Conservation (phyloP, 2,329 filamentous ascomycete genomes). For the Trichophyton verrucosum region DNA sequence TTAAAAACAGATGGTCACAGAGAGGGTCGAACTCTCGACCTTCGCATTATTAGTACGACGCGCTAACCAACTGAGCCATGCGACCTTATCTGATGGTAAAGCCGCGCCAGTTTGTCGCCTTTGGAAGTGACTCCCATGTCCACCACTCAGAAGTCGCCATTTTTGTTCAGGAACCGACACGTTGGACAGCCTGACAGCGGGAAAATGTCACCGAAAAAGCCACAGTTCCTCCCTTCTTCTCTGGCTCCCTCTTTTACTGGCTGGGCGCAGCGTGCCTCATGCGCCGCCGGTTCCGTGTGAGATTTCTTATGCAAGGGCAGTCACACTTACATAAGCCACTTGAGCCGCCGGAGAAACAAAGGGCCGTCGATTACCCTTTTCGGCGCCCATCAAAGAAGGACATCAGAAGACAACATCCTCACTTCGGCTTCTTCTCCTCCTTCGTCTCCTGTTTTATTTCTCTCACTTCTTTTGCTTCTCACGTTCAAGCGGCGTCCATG, state of each 20-base stretch:
- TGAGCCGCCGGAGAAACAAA: neutral
- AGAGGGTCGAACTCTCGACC: conserved; percentile 11
- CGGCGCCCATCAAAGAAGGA: neutral
- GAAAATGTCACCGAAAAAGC: neutral
- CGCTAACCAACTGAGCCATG: conserved; percentile 2
- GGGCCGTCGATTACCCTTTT: neutral
- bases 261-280: neutral
- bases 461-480: no score
- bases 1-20: conserved; percentile 5
- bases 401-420: neutral
- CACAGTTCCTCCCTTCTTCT: neutral
- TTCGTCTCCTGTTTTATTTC: neutral
- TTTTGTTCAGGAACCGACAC: no score
- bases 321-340: neutral
- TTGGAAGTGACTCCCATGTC: neutral
- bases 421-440: neutral
- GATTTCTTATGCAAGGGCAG: neutral
- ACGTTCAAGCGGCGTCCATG: neutral
- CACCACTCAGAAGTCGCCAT: neutral
- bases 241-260: neutral
- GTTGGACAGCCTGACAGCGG: neutral
- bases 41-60: conserved; percentile 7
- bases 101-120: neutral
- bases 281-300: neutral
- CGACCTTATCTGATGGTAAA: neutral